Evolutionary conservation across 208 protist genomes (phyloP).

Genomic region (Leishmania aethiopica): DNA sequence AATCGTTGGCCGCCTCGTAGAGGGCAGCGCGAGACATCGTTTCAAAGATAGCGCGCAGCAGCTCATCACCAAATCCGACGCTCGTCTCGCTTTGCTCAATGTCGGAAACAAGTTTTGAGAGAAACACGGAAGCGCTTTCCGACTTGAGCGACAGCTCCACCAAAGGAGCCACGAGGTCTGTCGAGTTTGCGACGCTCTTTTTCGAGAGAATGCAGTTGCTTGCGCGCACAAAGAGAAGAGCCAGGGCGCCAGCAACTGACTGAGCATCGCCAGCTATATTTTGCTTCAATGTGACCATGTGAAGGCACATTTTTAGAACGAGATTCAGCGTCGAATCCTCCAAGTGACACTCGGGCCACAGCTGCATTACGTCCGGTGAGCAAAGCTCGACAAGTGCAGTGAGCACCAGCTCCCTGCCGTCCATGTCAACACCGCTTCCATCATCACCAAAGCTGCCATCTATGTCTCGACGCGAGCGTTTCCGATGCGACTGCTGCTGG

Average conservation of each 20-base stretch:
- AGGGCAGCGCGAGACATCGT: conserved; percentile 61
- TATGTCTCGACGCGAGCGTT: conserved; percentile 37
- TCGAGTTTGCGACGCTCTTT: conserved; percentile 38
- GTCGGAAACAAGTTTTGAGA: conserved; percentile 77
- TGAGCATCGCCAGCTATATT: conserved; percentile 81
- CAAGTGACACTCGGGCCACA: conserved; percentile 60
- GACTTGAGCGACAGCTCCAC: conserved; percentile 82
- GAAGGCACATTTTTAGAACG: conserved; percentile 65
- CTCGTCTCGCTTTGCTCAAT: conserved; percentile 63
- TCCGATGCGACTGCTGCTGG: conserved; percentile 43
- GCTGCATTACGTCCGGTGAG: conserved; percentile 55
- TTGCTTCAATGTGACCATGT: conserved; percentile 87
- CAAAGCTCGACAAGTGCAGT: conserved; percentile 79
- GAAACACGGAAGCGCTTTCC: conserved; percentile 70
- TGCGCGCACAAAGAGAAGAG: conserved; percentile 69
- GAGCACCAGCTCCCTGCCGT: conserved; percentile 85
- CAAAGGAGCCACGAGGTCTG: conserved; percentile 70
- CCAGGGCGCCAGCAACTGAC: conserved; percentile 68
- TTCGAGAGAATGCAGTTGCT: conserved; percentile 51
- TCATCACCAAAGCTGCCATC: conserved; percentile 85
- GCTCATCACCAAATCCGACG: conserved; percentile 25
- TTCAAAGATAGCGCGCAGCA: conserved; percentile 69
- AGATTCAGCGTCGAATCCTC: conserved; percentile 72
- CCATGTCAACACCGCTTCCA: conserved; percentile 86
- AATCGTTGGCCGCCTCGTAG: conserved; percentile 54